phyloP scores from a whole-genome alignment of 164 flowering plant species.

The Stephania japonica region DNA sequence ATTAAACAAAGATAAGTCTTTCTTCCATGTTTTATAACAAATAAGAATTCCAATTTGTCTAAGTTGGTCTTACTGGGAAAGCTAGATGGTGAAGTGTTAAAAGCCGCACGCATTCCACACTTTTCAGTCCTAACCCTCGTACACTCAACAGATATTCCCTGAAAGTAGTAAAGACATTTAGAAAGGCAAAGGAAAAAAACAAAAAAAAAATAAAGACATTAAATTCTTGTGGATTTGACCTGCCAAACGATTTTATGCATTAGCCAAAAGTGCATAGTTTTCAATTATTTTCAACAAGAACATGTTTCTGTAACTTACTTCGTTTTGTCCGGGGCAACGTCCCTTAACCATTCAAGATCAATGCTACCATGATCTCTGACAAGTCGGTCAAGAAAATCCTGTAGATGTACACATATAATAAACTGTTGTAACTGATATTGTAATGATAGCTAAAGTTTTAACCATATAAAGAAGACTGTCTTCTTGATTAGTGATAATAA shows the following conservation, averaged over 20 bases:
- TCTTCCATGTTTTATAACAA: not conserved
- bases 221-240: not conserved
- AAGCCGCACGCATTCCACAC: conserved; percentile 95
- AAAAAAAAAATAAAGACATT: not conserved
- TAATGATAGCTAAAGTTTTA: not conserved
- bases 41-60: not conserved
- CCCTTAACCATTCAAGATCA: conserved; percentile 95
- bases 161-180: conserved; percentile 10
- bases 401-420: conserved; percentile 25
- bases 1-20: conserved; percentile 5
- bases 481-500: not conserved
- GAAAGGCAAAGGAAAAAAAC: not conserved
- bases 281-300: not conserved
- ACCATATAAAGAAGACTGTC: not conserved
- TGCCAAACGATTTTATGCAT: not conserved
- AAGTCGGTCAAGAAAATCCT: conserved; percentile 81
- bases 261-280: not conserved
- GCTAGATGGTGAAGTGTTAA: conserved; percentile 94
- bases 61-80: conserved; percentile 71
- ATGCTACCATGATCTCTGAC: conserved; percentile 81
- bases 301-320: conserved; percentile 51
- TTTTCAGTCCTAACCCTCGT: conserved; percentile 86
- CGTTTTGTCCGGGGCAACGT: conserved; percentile 90
- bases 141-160: conserved; percentile 88
- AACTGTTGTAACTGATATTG: conserved; percentile 1